Evolutionary conservation across 78 protist genomes (phyloP), one percentile per base, ranked within the genome.

Genomic region (Dictyostelium brefeldianum): DNA sequence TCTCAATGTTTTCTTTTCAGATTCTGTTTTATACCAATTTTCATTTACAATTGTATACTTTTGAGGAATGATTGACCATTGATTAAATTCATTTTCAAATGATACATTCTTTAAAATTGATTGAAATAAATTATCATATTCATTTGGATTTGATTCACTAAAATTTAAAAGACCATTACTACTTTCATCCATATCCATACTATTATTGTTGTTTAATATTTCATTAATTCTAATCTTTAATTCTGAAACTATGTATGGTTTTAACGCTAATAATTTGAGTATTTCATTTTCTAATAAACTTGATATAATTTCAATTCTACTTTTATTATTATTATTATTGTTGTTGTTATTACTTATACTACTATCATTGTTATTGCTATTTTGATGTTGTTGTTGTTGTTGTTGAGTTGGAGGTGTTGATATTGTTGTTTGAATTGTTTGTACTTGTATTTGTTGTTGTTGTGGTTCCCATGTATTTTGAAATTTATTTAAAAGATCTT

Each of bases 301-400:
- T 36, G 43, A 36, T 36, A 36, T 36, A 36, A 36, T 51, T 51
- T 51, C 56, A 51, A 51, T 14, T 51, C 15, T 51, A 51, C 56
- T 3, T 22, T 6, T 18, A 59, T 22, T 6, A 17, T 59, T 56
- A 43, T 43, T 20, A 8, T n/a, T 71, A 71, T 71, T 71, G 8
- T 71, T n/a, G 4, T 71, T 71, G 20, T 43, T 43, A 46, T n/a
- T 46, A 43, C 17, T 51, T 50, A 27, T 50, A 74, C 22, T 74
- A 50, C 50, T 74, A 74, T 74, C 48, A 74, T 74, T 74, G 47
- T 74, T 74, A 74, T 47, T 74, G 48, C 48, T 74, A 74, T 74
- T 74, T 46, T 14, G 6, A 54, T 54, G 17, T 17, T 11, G 17
- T 53, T 3, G 29, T n/a, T 6, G 57, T 15, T 14, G 5, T 53